Evolutionary conservation across 345 rosid genomes (phyloP).

Genomic region (Odontarrhena argentea): DNA sequence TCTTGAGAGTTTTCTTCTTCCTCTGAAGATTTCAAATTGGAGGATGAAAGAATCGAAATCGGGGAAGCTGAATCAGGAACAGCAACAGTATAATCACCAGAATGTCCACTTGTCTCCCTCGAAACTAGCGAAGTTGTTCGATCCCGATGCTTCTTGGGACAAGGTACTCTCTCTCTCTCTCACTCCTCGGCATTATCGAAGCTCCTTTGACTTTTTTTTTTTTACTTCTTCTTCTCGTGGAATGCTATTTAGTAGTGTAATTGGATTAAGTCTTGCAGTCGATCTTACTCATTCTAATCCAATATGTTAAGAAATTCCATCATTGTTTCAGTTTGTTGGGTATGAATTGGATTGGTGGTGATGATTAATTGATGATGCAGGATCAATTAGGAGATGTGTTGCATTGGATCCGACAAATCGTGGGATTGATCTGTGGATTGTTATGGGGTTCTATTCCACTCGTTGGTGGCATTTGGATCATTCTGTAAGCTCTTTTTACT

Average conservation of each 20-base stretch:
- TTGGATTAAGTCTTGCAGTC: not conserved
- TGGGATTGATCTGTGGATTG: conserved; percentile 78
- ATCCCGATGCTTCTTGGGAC: conserved; percentile 94
- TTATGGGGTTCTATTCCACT: conserved; percentile 86
- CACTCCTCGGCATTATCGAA: conserved; percentile 2
- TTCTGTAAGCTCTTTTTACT: conserved; percentile 56
- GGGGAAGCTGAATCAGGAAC: conserved; percentile 53
- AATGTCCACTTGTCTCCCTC: conserved; percentile 72
- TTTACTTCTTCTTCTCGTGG: too few relatives aligned
- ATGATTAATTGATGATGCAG: conserved; percentile 52
- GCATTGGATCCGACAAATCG: conserved; percentile 94
- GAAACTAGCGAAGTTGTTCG: conserved; percentile 72
- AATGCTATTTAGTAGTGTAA: not conserved
- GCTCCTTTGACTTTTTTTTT: conserved; percentile 19
- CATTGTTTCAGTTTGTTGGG: not conserved
- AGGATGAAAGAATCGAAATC: conserved; percentile 64
- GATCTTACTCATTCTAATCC: conserved; percentile 4
- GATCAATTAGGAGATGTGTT: conserved; percentile 97
- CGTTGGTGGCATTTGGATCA: conserved; percentile 89
- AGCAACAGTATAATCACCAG: conserved; percentile 41
- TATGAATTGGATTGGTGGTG: conserved; percentile 3
- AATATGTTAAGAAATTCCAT: too few relatives aligned
- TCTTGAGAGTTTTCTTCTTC: not conserved
- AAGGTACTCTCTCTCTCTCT: conserved; percentile 48
- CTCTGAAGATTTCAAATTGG: conserved; percentile 14